Base-by-base conservation (phyloP, 1,284 basidiomycete species). In the Xerocomus minutiporus region DNA sequence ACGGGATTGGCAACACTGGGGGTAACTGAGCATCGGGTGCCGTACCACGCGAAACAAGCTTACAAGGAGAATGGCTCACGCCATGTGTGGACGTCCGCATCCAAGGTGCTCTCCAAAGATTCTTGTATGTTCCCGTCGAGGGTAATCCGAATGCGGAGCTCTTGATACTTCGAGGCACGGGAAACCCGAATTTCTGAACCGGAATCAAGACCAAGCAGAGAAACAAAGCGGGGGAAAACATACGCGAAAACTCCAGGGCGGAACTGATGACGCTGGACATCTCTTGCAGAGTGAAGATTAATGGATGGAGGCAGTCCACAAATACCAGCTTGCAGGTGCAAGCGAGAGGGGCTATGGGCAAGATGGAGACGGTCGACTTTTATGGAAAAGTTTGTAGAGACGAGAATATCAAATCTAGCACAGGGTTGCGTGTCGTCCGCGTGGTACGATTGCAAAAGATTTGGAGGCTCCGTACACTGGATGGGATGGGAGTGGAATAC, bases 301-400 rank as follows among this genome's bases (percentile, higher is more conserved):
- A 51, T 54, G 31, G 47, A 55, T 40, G 52, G 46, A 34, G 50
- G 49, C 13, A 32, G 54, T 55, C 46, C 15, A 56, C 64, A 65
- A 61, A 66, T 55, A 68, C 48, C 17, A 35, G 55, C 63, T 60
- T 57, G 61, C 61, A 40, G 54, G 12, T 34, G 57, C 63, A 60
- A 60, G 66, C 59, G 35, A 59, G 61, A 64, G 66, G 66, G 64
- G 63, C 65, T 61, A 62, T 64, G 64, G 64, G 66, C 65, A 68
- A 63, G 64, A 64, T 39, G 57, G 54, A 57, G 57, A 51, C 36
- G 51, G 53, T 32, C 35, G 58, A 54, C 59, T 66, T 64, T 64
- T 65, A 64, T 57, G 59, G 59, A 40, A 41, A 46, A 45, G 53
- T 42, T 35, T 40, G 49, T 15, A 52, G 32, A 50, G 57, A 48